phyloP scores from a whole-genome alignment of 129 eudicot genomes.

The Flaveria sonorensis region DNA sequence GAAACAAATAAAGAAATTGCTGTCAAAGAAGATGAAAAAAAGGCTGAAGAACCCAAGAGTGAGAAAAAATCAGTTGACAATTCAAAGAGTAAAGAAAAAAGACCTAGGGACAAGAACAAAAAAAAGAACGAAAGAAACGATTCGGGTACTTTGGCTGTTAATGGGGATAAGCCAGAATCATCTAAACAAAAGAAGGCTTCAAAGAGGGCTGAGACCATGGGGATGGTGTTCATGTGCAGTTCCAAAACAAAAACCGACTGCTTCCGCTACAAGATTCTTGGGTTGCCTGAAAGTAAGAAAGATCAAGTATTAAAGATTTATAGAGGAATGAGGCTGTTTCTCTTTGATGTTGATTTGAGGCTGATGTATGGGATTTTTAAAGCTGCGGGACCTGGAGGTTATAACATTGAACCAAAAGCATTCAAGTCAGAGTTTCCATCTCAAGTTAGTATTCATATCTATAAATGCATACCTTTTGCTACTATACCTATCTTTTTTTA shows the following conservation, averaged over 20 bases:
- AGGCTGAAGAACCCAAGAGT: constrained; percentile 23
- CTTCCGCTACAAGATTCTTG: constrained; percentile 75
- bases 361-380: constrained; percentile 94
- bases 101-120: constrained; percentile 33
- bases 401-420: constrained; percentile 83
- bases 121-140: constrained; percentile 24
- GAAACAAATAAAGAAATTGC: too few species aligned
- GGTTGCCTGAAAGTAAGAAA: constrained; percentile 82
- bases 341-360: constrained; percentile 73
- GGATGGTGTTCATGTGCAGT: constrained; percentile 97
- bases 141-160: constrained; percentile 16
- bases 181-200: constrained; percentile 44
- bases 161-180: constrained; percentile 46
- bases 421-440: constrained; percentile 88
- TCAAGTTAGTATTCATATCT: constrained; percentile 63
- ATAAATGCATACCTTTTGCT: not conserved
- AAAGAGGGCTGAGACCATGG: constrained; percentile 69
- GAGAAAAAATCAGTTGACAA: constrained; percentile 36
- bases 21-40: constrained; percentile 26
- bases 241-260: constrained; percentile 91
- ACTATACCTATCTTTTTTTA: not conserved
- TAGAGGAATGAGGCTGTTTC: constrained; percentile 90
- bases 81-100: constrained; percentile 34
- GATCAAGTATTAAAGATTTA: constrained; percentile 76
- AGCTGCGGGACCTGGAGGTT: constrained; percentile 93